Conservation (phyloP, 371 early-diverging fungal species). For the Mucor racemosus region DNA sequence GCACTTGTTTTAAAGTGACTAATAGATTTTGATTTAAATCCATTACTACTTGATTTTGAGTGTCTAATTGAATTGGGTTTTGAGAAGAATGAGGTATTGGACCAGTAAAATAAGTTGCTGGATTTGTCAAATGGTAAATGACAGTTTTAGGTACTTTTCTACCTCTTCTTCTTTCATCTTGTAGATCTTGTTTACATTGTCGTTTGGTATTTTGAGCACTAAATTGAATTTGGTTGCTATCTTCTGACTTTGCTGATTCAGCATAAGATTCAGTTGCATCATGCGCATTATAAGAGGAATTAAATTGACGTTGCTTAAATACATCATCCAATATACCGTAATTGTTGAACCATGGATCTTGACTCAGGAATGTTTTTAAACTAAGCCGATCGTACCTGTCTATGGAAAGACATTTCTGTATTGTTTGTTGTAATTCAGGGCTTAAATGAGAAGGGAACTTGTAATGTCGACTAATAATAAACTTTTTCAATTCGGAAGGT, state of each 20-base stretch:
- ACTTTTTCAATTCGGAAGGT: constrained; percentile 69
- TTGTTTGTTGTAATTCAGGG: constrained; percentile 49
- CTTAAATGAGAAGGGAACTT: constrained; percentile 54
- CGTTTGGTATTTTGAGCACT: constrained; percentile 32
- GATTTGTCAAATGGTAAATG: constrained; percentile 50
- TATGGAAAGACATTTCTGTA: constrained; percentile 56
- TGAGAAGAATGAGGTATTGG: constrained; percentile 33
- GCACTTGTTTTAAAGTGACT: constrained; percentile 34
- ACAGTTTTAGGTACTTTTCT: constrained; percentile 39
- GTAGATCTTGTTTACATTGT: constrained; percentile 42
- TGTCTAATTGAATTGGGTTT: constrained; percentile 32
- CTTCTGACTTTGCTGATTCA: constrained; percentile 30
- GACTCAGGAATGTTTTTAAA: constrained; percentile 47
- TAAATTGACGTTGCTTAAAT: constrained; percentile 22
- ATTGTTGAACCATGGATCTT: constrained; percentile 60
- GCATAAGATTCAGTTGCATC: constrained; percentile 31
- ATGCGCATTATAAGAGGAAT: constrained; percentile 18
- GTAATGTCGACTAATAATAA: constrained; percentile 64
- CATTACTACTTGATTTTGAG: constrained; percentile 35
- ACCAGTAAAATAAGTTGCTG: constrained; percentile 52
- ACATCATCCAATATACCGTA: constrained; percentile 36
- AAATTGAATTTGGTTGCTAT: constrained; percentile 16
- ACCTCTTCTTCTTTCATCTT: constrained; percentile 30
- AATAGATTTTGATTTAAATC: constrained; percentile 36
- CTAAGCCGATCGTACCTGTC: constrained; percentile 54